Base-by-base conservation (phyloP, 148 eudicot species). In the Nepenthes gracilis region DNA sequence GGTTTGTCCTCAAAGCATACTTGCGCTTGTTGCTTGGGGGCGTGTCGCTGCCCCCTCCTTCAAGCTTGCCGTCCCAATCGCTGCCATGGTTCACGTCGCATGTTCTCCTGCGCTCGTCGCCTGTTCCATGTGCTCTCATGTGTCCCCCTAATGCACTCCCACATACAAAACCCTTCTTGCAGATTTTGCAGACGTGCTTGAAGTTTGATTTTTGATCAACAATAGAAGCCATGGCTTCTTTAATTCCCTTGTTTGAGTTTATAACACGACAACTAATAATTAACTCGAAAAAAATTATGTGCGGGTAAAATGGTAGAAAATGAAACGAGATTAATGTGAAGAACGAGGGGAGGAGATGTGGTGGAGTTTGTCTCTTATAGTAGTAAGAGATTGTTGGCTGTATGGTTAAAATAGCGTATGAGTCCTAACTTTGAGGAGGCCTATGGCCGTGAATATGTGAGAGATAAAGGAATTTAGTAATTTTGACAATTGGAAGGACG, bases 81-180 rank as follows among this genome's bases (percentile, higher is more conserved):
- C 81, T 77, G 1, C 33, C 57, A 2, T 63, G 81, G 55, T 91
- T 87, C 8, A 85, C 89, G 33, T 87, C 92, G 7, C 85, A 85
- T 1, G 78, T 38, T 36, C 36, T 64, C 2, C 66, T 78, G 15
- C 57, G 47, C 55, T 85, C 97, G 11, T 88, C 93, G 2, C 96
- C 90, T 5, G 84, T 88, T 2, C 96, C 98, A 43, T 88, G 98
- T 57, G 98, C 96, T 58, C 98, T 77, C 98, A 92, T 92, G 64
- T 85, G 96, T 15, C 98, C 98, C 53, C 98, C 98, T 12, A 92
- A 76, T 54, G 98, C 98, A 65, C 94, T 72, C 36, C 98, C 98
- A 40, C 98, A 92, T 75, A 85, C 65, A 54, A 92, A 92, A 2
- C 98, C 98, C 58, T 84, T 92, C 68, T 81, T 85, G 67, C 98